Conservation (phyloP, 2,329 filamentous ascomycete genomes). For the Fragosphaeria purpurea region DNA sequence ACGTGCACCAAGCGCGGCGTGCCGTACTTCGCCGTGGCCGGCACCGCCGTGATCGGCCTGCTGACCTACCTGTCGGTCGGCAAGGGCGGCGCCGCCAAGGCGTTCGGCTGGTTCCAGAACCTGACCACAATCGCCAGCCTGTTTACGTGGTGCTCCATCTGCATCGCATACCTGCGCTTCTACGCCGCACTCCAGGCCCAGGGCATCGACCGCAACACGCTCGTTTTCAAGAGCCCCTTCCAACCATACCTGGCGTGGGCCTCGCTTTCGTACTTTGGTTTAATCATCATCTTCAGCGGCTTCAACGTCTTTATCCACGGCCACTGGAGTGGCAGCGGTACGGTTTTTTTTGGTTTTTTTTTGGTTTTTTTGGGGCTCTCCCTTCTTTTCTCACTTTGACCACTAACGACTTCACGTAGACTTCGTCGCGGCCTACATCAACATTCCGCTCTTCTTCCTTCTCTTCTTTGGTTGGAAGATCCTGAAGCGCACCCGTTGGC, state of each 20-base stretch:
- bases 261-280: slow-evolving; percentile 51
- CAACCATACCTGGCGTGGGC: slow-evolving; percentile 62
- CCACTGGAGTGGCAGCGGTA: slow-evolving; percentile 16
- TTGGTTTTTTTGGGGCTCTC: too few species aligned
- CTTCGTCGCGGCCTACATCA: slow-evolving; percentile 59
- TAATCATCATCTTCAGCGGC: slow-evolving; percentile 62
- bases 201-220: slow-evolving; percentile 50
- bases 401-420: slow-evolving; percentile 61
- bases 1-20: slow-evolving; percentile 45
- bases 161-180: slow-evolving; percentile 60
- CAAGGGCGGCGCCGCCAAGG: slow-evolving; percentile 44
- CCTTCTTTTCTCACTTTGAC: slow-evolving; percentile 34
- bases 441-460: slow-evolving; percentile 48
- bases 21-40: slow-evolving; percentile 25
- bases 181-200: slow-evolving; percentile 55
- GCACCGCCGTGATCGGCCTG: slow-evolving; percentile 49
- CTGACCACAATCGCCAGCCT: slow-evolving; percentile 56
- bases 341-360: neutral
- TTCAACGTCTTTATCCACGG: slow-evolving; percentile 61
- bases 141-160: slow-evolving; percentile 58
- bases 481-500: slow-evolving; percentile 28
- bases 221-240: slow-evolving; percentile 55
- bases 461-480: slow-evolving; percentile 54
- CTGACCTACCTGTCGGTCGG: slow-evolving; percentile 62
- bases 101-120: slow-evolving; percentile 17